Evolutionary conservation across 805 yeast species (phyloP), one percentile per base, ranked within the genome.

Genomic region (Starmerella scarabaei): DNA sequence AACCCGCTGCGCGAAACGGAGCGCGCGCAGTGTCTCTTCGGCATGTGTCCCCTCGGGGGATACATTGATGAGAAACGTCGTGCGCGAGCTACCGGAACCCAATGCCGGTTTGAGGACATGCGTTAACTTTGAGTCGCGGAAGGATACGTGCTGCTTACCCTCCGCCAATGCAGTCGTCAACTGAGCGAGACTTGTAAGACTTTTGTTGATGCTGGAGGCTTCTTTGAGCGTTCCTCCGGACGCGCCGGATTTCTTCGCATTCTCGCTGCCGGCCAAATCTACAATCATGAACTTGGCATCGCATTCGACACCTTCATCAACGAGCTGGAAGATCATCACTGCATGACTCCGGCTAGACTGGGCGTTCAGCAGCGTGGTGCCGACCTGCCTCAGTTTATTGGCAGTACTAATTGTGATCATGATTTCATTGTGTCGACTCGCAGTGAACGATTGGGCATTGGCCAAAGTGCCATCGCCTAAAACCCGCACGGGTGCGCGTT

Each of bases 241-340:
- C 1, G 86, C 86, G 1, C 88, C 86, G 0, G 88, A 73, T 48
- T 75, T 78, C 44, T 73, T 73, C 29, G 76, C 73, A 54, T 73
- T 79, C 57, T 86, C 94, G 17, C 86, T 76, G 4, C 94, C 93
- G 0, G 93, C 94, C 45, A 84, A 65, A 60, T 84, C 95, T 11
- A 83, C 86, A 21, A 84, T 59, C 52, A 75, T 77, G 43, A 84
- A 63, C 67, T 64, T 54, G 71, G 79, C 35, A 16, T 26, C 31
- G 35, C n/a, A 28, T 2, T 21, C 71, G n/a, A n/a, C n/a, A 23
- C 9, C 26, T 7, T 23, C 26, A 7, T 11, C 9, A 23, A 23
- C 26, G 62, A 11, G 85, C 60, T 33, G 68, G 68, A 9, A 82
- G 63, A 43, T 77, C 79, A 48, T 80, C 71, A 85, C 78, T 0